Base-by-base conservation (phyloP, 306 rosid genomes). In the Acmispon strigosus region DNA sequence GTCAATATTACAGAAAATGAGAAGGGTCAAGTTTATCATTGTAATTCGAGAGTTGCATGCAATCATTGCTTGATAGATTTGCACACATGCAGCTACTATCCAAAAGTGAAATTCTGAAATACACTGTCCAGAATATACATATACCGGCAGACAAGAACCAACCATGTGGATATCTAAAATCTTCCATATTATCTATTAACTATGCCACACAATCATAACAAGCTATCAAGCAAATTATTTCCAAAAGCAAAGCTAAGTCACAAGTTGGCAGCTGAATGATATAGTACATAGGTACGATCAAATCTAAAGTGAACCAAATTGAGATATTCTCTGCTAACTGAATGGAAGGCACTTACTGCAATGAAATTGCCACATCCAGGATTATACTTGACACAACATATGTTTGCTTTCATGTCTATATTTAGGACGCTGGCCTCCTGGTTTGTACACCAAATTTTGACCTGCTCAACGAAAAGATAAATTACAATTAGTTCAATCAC, bases 351-450 rank as follows among this genome's bases (percentile, higher is more conserved):
- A 51, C 88, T 68, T 89, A 94, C 99, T 41, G 97, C 97, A 75
- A 94, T 89, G 75, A 81, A 76, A 87, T 90, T 73, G 79, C 97
- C 81, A 5, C 97, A 91, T 81, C 99, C 96, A 77, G 99, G 99
- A 81, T 94, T 94, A 80, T 89, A 94, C 77, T 94, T 91, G 66
- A 94, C 99, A 47, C 96, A 91, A 66, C 99, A 94, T 78, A 94
- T 94, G 87, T 94, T 94, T 17, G 99, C 99, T 89, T 94, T 91
- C 97, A 94, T 91, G 80, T 94, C 99, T 76, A 91, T 94, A 73
- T 94, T 88, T 32, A 86, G 81, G 71, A 87, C 99, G 36, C 97
- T 94, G 65, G 92, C 81, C 81, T 94, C 97, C 87, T 91, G 97
- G 55, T 81, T 86, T 53, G 94, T 94, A 84, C 99, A 87, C 99